These are phyloP conservation scores for Panellus pusillus DNA, from an alignment of 768 basidiomycete species.

Conservation along the genomic window DNA sequence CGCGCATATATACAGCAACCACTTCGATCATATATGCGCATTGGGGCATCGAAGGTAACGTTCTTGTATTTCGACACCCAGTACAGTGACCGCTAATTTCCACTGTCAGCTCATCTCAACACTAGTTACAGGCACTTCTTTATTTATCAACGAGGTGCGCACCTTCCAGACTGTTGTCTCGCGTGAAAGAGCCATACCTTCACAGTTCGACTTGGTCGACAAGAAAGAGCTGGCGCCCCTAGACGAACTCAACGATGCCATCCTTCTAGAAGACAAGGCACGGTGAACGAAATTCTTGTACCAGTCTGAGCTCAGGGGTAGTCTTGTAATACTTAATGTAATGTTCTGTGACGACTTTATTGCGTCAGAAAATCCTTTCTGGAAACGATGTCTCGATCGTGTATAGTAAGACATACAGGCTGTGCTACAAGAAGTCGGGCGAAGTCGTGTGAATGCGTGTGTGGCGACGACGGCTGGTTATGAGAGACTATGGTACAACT, in stretches of 20 bases:
- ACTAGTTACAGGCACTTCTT: slow-evolving; percentile 98
- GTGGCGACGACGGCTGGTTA: slow-evolving; percentile 11
- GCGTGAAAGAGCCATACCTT: slow-evolving; percentile 8
- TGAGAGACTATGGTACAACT: slow-evolving; percentile 14
- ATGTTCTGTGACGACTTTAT: not conserved
- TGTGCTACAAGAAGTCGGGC: slow-evolving; percentile 16
- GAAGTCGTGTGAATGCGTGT: slow-evolving; percentile 19
- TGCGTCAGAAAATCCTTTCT: not conserved
- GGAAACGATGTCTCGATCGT: slow-evolving; percentile 9
- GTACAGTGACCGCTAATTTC: not conserved
- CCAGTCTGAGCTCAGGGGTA: not conserved
- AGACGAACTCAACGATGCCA: slow-evolving; percentile 93
- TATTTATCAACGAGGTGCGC: slow-evolving; percentile 91
- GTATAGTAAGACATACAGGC: slow-evolving; percentile 17
- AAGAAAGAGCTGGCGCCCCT: slow-evolving; percentile 94
- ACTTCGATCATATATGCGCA: slow-evolving; percentile 98
- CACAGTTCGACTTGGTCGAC: slow-evolving; percentile 89
- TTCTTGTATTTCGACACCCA: not conserved
- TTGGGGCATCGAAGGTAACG: slow-evolving; percentile 93
- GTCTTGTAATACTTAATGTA: not conserved
- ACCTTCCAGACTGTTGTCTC: not conserved
- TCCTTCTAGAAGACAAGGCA: slow-evolving; percentile 56
- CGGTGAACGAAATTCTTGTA: slow-evolving; percentile 28
- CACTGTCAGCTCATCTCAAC: slow-evolving; percentile 83
- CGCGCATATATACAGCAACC: slow-evolving; percentile 98